Evolutionary conservation across 2,329 filamentous ascomycete genomes (phyloP).

Genomic region (Pyrenophora seminiperda): DNA sequence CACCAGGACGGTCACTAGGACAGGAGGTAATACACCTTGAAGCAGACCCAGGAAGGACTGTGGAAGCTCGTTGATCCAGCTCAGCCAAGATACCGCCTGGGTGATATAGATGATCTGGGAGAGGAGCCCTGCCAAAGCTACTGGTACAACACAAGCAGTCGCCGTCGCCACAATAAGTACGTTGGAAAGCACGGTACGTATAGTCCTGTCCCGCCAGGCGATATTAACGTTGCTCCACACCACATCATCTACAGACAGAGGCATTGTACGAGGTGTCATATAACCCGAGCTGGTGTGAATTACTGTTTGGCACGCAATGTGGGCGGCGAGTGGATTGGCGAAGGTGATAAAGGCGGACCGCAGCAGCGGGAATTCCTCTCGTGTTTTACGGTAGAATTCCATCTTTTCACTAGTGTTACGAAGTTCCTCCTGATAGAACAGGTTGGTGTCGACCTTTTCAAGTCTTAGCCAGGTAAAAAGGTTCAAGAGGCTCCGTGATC

Average conservation of each 20-base stretch:
- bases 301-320: conserved; percentile 14
- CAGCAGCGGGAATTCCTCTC: neutral
- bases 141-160: conserved; percentile 7
- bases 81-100: conserved; percentile 5
- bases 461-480: neutral
- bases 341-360: conserved; percentile 17
- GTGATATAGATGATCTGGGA: conserved; percentile 18
- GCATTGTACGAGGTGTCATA: conserved; percentile 11
- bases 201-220: conserved; percentile 7
- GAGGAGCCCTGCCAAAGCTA: conserved; percentile 13
- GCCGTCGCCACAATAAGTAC: conserved; percentile 2
- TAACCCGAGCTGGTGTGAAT: conserved; percentile 13
- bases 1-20: conserved; percentile 1
- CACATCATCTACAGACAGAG: conserved; percentile 7
- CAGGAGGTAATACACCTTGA: conserved; percentile 11
- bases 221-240: conserved; percentile 19
- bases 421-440: conserved; percentile 9
- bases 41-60: conserved; percentile 9
- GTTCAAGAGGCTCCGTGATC: neutral
- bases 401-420: conserved; percentile 8
- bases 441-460: conserved; percentile 6
- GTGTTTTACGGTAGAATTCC: neutral
- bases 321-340: conserved; percentile 2
- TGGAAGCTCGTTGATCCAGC: conserved; percentile 13
- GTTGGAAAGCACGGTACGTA: conserved; percentile 12